These are phyloP conservation scores for Geosmithia morbida DNA, from an alignment of 2,329 filamentous ascomycete genomes.

Conservation along the genomic window DNA sequence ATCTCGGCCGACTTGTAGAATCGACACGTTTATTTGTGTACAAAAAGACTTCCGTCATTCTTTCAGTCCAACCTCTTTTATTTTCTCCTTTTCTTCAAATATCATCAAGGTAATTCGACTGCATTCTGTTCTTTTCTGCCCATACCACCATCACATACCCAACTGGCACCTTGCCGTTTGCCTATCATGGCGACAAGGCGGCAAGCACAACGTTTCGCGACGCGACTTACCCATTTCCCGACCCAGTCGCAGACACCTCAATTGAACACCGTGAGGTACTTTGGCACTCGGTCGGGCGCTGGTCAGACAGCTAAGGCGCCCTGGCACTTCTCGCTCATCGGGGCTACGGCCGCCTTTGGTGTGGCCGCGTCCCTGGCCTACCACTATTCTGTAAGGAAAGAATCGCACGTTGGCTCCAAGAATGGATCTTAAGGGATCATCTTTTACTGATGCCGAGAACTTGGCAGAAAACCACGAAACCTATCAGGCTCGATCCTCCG, in stretches of 20 bases:
- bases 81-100: neutral
- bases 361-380: conserved; percentile 39
- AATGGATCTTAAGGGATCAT: neutral
- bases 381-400: conserved; percentile 21
- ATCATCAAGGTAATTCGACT: neutral
- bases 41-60: neutral
- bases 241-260: conserved; percentile 9
- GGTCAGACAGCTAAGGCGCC: conserved; percentile 7
- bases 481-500: conserved; percentile 38
- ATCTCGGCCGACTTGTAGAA: neutral
- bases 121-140: neutral
- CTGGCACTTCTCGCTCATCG: conserved; percentile 9
- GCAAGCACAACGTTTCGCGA: conserved; percentile 14
- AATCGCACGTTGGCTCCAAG: no score
- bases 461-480: neutral
- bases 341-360: conserved; percentile 28
- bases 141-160: neutral
- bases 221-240: conserved; percentile 12
- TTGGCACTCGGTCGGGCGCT: conserved; percentile 10
- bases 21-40: neutral
- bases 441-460: neutral
- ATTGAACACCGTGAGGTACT: conserved; percentile 11
- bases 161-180: neutral
- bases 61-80: neutral
- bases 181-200: conserved; percentile 15